These are phyloP conservation scores for Chlorella sp. DNA, from an alignment of 139 green algal species.

Conservation along the genomic window DNA sequence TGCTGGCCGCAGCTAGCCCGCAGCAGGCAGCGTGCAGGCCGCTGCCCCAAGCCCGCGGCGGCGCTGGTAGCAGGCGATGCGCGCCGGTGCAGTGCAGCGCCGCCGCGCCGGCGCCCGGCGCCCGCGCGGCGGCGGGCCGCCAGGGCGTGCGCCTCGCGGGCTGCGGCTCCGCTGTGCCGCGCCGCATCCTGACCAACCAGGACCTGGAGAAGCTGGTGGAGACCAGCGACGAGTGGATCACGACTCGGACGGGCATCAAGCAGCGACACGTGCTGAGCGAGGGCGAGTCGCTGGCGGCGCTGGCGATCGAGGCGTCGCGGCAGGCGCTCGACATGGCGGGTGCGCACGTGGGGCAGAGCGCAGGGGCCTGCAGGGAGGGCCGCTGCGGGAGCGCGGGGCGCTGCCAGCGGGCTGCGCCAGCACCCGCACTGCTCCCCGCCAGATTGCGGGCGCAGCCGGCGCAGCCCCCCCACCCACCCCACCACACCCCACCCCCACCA, in stretches of 20 bases:
- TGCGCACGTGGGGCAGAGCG: not conserved
- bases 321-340: conserved; percentile 88
- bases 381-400: not conserved
- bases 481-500: too few relatives aligned
- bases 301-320: conserved; percentile 68
- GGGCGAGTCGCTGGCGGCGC: conserved; percentile 67
- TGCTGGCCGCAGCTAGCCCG: too few relatives aligned
- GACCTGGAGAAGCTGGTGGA: conserved; percentile 92
- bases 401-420: too few relatives aligned
- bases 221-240: conserved; percentile 98
- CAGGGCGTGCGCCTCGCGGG: conserved; percentile 63
- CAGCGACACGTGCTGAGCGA: conserved; percentile 77
- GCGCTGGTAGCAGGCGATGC: too few relatives aligned
- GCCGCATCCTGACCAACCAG: conserved; percentile 83
- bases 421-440: too few relatives aligned
- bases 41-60: too few relatives aligned
- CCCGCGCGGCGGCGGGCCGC: too few relatives aligned
- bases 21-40: too few relatives aligned
- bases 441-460: too few relatives aligned
- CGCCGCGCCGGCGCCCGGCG: too few relatives aligned
- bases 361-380: not conserved
- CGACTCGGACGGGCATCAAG: conserved; percentile 86
- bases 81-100: too few relatives aligned
- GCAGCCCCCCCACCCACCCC: too few relatives aligned
- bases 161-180: conserved; percentile 80